These are phyloP conservation scores for Lophiostoma macrostomum DNA, from an alignment of 495 filamentous ascomycete genomes.

Conservation along the genomic window DNA sequence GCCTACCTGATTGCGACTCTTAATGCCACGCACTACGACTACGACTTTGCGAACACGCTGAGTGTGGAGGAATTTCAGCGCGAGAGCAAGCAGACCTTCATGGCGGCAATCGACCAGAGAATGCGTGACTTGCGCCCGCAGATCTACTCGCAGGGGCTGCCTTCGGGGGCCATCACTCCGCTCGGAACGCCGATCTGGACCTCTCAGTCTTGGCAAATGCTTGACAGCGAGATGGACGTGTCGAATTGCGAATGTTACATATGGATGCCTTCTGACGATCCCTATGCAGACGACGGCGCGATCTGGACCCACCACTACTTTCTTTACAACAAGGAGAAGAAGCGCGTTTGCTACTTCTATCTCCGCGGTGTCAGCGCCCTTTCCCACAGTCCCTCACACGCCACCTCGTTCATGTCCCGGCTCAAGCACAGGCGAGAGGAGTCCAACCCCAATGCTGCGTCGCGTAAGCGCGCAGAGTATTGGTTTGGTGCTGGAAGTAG, in stretches of 20 bases:
- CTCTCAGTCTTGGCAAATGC: constrained; percentile 80
- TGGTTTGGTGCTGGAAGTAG: constrained; percentile 63
- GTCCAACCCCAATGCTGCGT: constrained; percentile 44
- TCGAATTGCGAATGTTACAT: constrained; percentile 80
- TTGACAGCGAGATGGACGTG: constrained; percentile 89
- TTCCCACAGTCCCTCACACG: constrained; percentile 58
- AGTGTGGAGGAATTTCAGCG: constrained; percentile 78
- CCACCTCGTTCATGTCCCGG: constrained; percentile 24
- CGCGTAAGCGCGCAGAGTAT: constrained; percentile 73
- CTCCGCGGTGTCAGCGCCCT: constrained; percentile 81
- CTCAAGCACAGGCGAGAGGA: constrained; percentile 19
- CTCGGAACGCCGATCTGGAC: constrained; percentile 60
- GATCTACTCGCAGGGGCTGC: constrained; percentile 34
- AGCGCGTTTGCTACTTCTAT: constrained; percentile 94
- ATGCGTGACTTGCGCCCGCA: constrained; percentile 77
- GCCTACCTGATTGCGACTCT: constrained; percentile 95
- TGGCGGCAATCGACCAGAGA: constrained; percentile 79
- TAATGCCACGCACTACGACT: constrained; percentile 96
- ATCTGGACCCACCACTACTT: constrained; percentile 97
- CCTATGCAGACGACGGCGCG: constrained; percentile 81
- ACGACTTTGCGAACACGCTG: constrained; percentile 90
- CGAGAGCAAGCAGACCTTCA: constrained; percentile 64
- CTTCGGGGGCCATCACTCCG: constrained; percentile 35
- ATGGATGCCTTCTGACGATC: constrained; percentile 79
- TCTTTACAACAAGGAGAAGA: constrained; percentile 90